These are phyloP conservation scores for Vanrija sp. DNA, from an alignment of 1,284 basidiomycete genomes.

Conservation along the genomic window DNA sequence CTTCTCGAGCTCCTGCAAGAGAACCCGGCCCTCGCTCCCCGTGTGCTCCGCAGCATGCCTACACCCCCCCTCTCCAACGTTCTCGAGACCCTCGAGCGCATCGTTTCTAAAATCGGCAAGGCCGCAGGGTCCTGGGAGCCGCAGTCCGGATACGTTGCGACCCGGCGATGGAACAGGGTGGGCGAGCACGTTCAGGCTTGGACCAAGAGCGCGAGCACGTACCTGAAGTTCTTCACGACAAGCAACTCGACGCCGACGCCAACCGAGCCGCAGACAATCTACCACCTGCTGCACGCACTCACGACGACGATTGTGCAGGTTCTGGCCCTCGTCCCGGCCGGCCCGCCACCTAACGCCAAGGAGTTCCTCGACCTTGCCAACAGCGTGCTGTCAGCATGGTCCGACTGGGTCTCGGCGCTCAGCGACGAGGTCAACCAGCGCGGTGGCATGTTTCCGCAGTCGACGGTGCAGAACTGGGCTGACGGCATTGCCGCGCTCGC, in stretches of 20 bases:
- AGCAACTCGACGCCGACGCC: neutral
- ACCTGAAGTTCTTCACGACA: conserved; percentile 35
- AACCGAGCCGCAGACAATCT: conserved; percentile 27
- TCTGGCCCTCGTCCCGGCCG: conserved; percentile 29
- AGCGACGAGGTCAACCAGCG: conserved; percentile 38
- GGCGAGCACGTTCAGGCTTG: conserved; percentile 25
- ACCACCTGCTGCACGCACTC: conserved; percentile 31
- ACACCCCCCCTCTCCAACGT: conserved; percentile 35
- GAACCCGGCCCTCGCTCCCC: conserved; percentile 28
- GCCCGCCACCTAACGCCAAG: conserved; percentile 12
- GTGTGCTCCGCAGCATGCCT: conserved; percentile 34
- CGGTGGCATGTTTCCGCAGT: conserved; percentile 42
- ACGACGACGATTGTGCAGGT: conserved; percentile 28
- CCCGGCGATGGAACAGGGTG: conserved; percentile 32
- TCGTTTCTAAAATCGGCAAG: conserved; percentile 20
- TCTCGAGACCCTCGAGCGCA: conserved; percentile 29
- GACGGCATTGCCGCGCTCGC: conserved; percentile 28
- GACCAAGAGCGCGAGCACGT: conserved; percentile 35
- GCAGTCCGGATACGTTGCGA: conserved; percentile 15
- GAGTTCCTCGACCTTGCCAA: conserved; percentile 35
- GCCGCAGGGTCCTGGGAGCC: conserved; percentile 18
- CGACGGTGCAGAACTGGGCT: conserved; percentile 32
- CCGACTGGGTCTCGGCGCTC: conserved; percentile 28
- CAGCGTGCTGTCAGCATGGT: conserved; percentile 31
- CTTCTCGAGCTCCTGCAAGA: conserved; percentile 34